These are phyloP conservation scores for Pholiota molesta DNA, from an alignment of 768 basidiomycete genomes.

Conservation along the genomic window DNA sequence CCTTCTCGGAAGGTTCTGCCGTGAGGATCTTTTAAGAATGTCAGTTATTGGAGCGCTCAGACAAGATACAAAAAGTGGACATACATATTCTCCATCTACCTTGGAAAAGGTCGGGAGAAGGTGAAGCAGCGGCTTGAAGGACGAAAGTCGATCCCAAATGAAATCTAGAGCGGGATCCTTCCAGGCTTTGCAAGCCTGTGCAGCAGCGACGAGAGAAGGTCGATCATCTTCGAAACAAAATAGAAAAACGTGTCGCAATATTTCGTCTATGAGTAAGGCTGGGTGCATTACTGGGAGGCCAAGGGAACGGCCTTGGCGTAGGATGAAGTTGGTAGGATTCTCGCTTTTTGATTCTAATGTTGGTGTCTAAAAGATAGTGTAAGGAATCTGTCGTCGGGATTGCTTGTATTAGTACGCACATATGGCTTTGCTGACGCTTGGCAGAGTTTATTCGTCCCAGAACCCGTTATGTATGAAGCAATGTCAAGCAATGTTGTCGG, in stretches of 20 bases:
- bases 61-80: conserved; percentile 15
- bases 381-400: background rate
- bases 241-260: conserved; percentile 46
- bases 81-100: conserved; percentile 36
- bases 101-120: conserved; percentile 36
- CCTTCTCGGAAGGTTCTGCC: conserved; percentile 7
- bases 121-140: conserved; percentile 42
- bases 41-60: background rate
- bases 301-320: background rate
- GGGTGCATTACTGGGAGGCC: conserved; percentile 32
- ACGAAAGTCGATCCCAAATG: conserved; percentile 46
- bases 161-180: conserved; percentile 49
- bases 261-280: conserved; percentile 51
- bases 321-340: background rate
- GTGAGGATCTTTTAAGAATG: conserved; percentile 9
- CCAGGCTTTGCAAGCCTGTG: conserved; percentile 50
- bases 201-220: conserved; percentile 35
- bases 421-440: background rate
- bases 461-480: background rate
- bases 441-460: background rate
- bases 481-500: background rate
- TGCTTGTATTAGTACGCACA: background rate
- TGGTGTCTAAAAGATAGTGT: background rate
- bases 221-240: conserved; percentile 30
- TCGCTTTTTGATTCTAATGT: background rate